phyloP scores from a whole-genome alignment of 108 stramenopile genomes.

The Cyclotella distinguenda region DNA sequence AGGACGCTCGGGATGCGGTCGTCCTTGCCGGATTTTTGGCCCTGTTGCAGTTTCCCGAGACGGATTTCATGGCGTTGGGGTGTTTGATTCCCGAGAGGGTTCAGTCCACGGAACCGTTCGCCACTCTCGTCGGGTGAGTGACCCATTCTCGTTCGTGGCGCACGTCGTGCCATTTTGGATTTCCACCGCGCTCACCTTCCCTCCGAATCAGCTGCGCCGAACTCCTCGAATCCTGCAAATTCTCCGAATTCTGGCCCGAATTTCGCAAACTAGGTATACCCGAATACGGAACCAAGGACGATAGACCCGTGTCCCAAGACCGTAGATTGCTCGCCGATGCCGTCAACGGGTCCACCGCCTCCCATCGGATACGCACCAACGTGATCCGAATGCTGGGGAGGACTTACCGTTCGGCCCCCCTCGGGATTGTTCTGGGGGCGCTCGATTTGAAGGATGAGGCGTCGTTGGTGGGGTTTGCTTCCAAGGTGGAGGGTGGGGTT shows the following conservation, averaged over 20 bases:
- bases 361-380: slow-evolving; percentile 44
- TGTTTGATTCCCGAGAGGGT: slow-evolving; percentile 75
- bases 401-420: slow-evolving; percentile 64
- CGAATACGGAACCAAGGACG: slow-evolving; percentile 37
- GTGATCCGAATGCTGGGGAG: slow-evolving; percentile 65
- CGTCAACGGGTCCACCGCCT: slow-evolving; percentile 43
- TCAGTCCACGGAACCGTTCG: slow-evolving; percentile 59
- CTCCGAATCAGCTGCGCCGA: slow-evolving; percentile 37
- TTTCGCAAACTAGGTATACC: slow-evolving; percentile 52
- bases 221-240: slow-evolving; percentile 73
- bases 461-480: slow-evolving; percentile 35
- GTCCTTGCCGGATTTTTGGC: slow-evolving; percentile 61
- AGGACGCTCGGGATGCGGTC: not conserved
- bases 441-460: slow-evolving; percentile 57
- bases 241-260: slow-evolving; percentile 74
- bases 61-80: slow-evolving; percentile 67
- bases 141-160: no score
- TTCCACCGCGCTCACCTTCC: no score
- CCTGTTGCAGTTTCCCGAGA: slow-evolving; percentile 63
- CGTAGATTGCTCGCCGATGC: slow-evolving; percentile 40
- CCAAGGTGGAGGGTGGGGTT: slow-evolving; percentile 18
- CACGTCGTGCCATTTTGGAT: no score
- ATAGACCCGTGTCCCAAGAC: slow-evolving; percentile 44
- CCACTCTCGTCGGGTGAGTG: slow-evolving; percentile 54
- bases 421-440: slow-evolving; percentile 50